Conservation (phyloP, 2,329 filamentous ascomycete species). For the Diaporthe sp. region DNA sequence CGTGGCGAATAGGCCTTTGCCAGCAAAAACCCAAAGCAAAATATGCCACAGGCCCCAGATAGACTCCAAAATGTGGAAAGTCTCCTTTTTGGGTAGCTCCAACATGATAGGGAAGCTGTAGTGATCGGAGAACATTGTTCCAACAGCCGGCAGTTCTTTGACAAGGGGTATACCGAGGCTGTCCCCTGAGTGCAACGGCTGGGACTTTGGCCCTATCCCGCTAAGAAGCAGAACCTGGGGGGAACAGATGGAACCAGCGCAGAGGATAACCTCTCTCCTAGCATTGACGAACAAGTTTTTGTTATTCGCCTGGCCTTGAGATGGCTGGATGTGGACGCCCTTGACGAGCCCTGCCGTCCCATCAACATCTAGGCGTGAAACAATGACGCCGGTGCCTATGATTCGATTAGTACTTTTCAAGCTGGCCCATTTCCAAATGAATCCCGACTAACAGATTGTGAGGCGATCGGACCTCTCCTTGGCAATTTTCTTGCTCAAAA, state of each 20-base stretch:
- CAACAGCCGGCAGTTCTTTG: constrained; percentile 48
- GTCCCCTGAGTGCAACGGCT: constrained; percentile 36
- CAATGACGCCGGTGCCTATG: constrained; percentile 47
- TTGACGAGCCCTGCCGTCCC: constrained; percentile 42
- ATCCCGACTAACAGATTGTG: constrained; percentile 44
- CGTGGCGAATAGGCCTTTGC: constrained; percentile 44
- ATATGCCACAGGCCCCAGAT: constrained; percentile 47
- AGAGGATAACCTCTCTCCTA: constrained; percentile 50
- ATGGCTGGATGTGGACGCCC: constrained; percentile 45
- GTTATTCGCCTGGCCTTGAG: constrained; percentile 22
- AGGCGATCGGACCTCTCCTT: constrained; percentile 44
- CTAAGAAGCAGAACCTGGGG: constrained; percentile 52
- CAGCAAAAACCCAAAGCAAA: constrained; percentile 49
- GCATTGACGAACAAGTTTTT: constrained; percentile 43
- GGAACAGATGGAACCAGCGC: constrained; percentile 48
- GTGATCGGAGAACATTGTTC: constrained; percentile 49
- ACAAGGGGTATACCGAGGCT: constrained; percentile 45
- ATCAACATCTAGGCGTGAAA: constrained; percentile 48
- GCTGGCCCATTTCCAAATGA: not conserved
- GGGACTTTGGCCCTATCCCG: constrained; percentile 48
- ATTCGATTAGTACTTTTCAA: not conserved
- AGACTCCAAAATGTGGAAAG: constrained; percentile 14
- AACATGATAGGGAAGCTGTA: constrained; percentile 29
- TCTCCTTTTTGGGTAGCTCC: constrained; percentile 31
- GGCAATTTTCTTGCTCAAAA: constrained; percentile 46